Conservation (phyloP, 345 rosid genomes). For the Hevea brasiliensis region DNA sequence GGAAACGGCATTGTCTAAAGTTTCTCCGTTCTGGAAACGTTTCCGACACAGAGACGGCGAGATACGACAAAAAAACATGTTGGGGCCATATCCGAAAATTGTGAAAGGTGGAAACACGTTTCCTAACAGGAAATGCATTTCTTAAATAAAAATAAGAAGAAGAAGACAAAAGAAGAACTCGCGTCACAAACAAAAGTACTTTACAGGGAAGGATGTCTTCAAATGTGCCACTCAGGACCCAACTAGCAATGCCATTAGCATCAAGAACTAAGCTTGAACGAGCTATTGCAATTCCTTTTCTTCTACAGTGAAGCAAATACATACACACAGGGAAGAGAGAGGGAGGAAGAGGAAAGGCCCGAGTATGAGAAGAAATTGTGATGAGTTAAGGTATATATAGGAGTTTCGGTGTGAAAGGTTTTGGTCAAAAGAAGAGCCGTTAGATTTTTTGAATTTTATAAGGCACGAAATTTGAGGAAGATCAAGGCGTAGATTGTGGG, state of each 20-base stretch:
- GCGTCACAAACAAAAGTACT: no score
- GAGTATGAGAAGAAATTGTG: background rate
- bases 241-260: background rate
- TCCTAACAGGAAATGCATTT: no score
- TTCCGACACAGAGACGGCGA: no score
- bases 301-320: background rate
- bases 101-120: no score
- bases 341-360: background rate
- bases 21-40: no score
- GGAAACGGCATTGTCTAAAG: no score
- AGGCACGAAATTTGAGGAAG: background rate
- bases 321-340: background rate
- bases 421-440: conserved; percentile 10
- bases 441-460: background rate
- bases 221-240: conserved; percentile 10
- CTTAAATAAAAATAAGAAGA: no score
- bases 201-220: background rate
- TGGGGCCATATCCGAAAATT: no score
- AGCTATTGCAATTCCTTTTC: background rate
- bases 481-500: background rate
- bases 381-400: background rate
- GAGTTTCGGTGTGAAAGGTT: background rate
- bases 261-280: background rate
- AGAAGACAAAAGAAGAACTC: no score
- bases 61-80: no score